Percentiles rank a stretch among this genome's conserved stretches.
Evolutionary conservation across 345 rosid species (phyloP).

Genomic region (Reutealis trisperma): DNA sequence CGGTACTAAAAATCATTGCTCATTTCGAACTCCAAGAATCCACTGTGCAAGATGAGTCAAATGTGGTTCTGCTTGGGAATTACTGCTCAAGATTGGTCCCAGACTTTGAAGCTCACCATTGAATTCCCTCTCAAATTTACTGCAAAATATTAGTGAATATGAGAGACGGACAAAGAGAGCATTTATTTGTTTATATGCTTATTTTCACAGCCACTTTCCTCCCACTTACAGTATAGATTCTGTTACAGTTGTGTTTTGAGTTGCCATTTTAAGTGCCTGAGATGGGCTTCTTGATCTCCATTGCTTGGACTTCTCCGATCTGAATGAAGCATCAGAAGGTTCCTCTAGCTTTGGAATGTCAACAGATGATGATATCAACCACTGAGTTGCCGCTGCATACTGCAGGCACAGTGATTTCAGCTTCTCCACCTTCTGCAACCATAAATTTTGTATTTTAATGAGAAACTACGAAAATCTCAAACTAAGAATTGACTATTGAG

Average conservation of each 20-base stretch:
- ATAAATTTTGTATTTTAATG: neutral
- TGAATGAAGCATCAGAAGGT: conserved; percentile 26
- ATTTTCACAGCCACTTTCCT: conserved; percentile 8
- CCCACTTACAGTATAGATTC: conserved; percentile 81
- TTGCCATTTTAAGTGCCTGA: conserved; percentile 44
- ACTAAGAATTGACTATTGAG: neutral
- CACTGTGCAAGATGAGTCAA: conserved; percentile 95
- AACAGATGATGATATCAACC: conserved; percentile 86
- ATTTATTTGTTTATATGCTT: too few species aligned
- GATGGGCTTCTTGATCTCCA: conserved; percentile 44
- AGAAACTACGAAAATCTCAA: conserved; percentile 4
- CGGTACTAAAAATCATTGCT: neutral
- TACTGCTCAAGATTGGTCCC: conserved; percentile 74
- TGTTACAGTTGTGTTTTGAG: conserved; percentile 54
- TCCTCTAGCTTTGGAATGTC: conserved; percentile 55
- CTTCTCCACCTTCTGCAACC: conserved; percentile 85
- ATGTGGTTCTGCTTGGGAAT: conserved; percentile 91
- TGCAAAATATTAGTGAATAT: conserved; percentile 31
- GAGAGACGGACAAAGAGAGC: neutral
- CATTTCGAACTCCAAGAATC: conserved; percentile 76
- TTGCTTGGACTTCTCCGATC: conserved; percentile 36
- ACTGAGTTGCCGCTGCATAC: conserved; percentile 90
- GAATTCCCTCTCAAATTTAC: conserved; percentile 85
- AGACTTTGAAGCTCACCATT: conserved; percentile 82
- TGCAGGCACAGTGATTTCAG: conserved; percentile 81